Evolutionary conservation across 2,329 filamentous ascomycete species (phyloP), one percentile per base, ranked within the genome.

Genomic region (Colletotrichum euphorbiae): DNA sequence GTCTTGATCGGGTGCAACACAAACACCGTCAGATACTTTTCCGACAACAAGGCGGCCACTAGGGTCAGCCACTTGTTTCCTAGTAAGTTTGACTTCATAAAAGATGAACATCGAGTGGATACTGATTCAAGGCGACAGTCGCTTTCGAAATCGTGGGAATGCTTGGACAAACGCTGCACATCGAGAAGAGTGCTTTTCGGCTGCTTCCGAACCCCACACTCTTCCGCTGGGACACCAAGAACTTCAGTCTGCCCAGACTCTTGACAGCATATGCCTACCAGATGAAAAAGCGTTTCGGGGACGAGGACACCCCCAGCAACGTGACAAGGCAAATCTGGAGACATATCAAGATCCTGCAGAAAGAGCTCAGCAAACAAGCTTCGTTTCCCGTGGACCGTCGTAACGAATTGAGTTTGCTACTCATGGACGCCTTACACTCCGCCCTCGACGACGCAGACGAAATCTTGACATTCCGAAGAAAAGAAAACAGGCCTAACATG

Each of bases 131-230:
- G 17, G 43, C 6, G n/a, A 55, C 19, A 87, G 86, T 89, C 0
- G 81, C 84, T 0, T 89, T 89, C 57, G 87, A 89, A 72, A 80
- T 89, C 0, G 74, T 87, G 2, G 87, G 85, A n/a, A 89, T 89
- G 86, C 75, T 89, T 1, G 81, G 82, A 50, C 80, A 80, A 28
- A 81, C 80, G 0, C 77, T 87, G 21, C 84, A 87, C 59, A 82
- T 87, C 21, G 77, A 78, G 6, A 75, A 83, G 51, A 86, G 79
- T 55, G 80, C 78, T 64, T 89, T 85, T 69, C 84, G 84, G 2
- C 82, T 83, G 74, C 78, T 89, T 1, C 87, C 87, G 0, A 89
- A 89, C 69, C 87, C 87, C 0, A 89, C 86, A 0, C 78, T 80
- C 1, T 84, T 85, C 60, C 76, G 75, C n/a, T 89, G 85, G 86